Base-by-base conservation (phyloP, 805 yeast genomes). In the Myxozyma neotropica region DNA sequence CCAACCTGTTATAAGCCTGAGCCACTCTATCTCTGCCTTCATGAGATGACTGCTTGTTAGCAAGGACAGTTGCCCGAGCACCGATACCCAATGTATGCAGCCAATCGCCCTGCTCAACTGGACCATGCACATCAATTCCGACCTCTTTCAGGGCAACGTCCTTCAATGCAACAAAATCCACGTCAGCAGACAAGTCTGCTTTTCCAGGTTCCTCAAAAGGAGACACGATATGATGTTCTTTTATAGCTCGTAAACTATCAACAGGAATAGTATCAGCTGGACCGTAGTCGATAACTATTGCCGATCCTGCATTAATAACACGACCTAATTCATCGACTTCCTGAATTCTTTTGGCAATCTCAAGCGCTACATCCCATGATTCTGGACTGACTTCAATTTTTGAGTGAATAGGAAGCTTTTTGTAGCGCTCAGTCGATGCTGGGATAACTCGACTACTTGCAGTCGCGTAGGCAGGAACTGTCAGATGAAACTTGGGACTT, bases 141-240 rank as follows among this genome's bases (percentile, higher is more conserved):
- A 66, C 51, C 19, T 72, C 64, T 33, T 65, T 46, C 53, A 53
- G 57, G 19, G 77, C 71, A 42, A 81, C 74, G 2, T 70, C 63
- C 13, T 73, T 74, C 53, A 89, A 72, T 24, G 86, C 86, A 29
- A 77, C 80, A 70, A 89, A 89, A 71, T 89, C 96, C 12, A 89
- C 96, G 70, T 89, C 95, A 0, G 87, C 85, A 0, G 95, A 87
- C 31, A 89, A 75, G 74, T 89, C 96, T 2, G 88, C 92, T 36
- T 83, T 81, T 1, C 96, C 96, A 0, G 94, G 94, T 13, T 78
- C 77, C n/a, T 72, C 76, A 59, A 88, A 86, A 1, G 96, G 96
- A 23, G 85, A 82, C 0, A 87, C 92, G 67, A 89, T 80, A 65
- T 82, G 81, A 71, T 89, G 95, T 64, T 83, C 76, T 66, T 80